Conservation (phyloP, 73 alveolate species). For the Paramecium sonneborni region DNA sequence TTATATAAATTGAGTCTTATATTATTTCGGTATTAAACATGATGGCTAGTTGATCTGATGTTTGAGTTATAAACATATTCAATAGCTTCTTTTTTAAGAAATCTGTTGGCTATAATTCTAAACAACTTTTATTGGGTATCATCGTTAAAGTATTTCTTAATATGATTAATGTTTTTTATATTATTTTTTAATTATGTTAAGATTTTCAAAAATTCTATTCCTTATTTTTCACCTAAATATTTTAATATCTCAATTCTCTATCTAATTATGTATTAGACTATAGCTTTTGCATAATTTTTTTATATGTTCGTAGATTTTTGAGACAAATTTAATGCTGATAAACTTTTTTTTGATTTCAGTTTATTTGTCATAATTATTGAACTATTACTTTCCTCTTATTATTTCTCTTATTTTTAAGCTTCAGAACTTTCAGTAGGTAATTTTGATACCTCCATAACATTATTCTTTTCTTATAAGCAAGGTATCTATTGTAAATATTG, state of each 20-base stretch:
- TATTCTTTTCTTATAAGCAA: neutral
- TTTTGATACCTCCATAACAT: neutral
- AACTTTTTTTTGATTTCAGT: neutral
- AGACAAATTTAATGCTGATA: neutral
- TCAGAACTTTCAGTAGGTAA: neutral
- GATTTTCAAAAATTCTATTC: neutral
- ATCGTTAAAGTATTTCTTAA: neutral
- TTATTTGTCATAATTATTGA: neutral
- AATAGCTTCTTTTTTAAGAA: neutral
- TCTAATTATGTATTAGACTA: neutral
- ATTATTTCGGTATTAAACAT: neutral
- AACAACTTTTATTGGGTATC: neutral
- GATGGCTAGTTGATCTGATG: neutral
- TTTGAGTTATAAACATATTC: neutral
- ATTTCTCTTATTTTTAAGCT: neutral
- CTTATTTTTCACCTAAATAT: neutral
- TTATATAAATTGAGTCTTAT: neutral
- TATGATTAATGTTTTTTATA: neutral
- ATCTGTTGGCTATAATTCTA: neutral
- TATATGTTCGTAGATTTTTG: neutral
- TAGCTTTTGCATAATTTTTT: slow-evolving; percentile 11
- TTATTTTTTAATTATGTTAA: neutral
- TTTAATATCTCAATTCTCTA: neutral
- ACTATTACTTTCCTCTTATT: neutral
- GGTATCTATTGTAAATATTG: neutral